Evolutionary conservation across 768 basidiomycete genomes (phyloP), one percentile per base, ranked within the genome.

Genomic region (Rhodotorula toruloides): DNA sequence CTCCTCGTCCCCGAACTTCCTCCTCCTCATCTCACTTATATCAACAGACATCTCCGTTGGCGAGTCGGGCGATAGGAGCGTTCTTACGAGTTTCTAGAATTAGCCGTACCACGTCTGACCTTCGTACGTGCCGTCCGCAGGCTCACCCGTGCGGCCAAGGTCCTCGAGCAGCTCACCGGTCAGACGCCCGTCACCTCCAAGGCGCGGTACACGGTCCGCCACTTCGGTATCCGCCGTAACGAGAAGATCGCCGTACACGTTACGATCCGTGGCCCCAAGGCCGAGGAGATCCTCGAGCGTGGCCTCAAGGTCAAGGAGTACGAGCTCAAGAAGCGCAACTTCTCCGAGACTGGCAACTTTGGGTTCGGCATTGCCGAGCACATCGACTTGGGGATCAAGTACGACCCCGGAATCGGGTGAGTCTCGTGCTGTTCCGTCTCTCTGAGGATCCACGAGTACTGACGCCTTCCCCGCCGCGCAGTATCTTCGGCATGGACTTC

Each of bases 231-330:
- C 84, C 89, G 96, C 79, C 90, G 96, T 82, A 99, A 99, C 84
- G 94, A 99, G 82, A 99, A 99, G 85, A 99, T 98, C 78, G 94
- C 94, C 54, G 90, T 90, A 72, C 76, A 77, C 73, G 76, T 77
- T 53, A 99, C 94, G 78, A 96, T 99, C 82, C 90, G 94, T 75
- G 94, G 94, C 36, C 94, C 94, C 74, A 99, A 99, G 82, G 94
- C 94, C 43, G 94, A 98, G 85, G 94, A 99, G 80, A 97, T 98
- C 78, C 83, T 99, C 75, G 94, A 99, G 83, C 90, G 94, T 75
- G 94, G 92, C 52, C 84, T 99, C 79, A 99, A 98, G 81, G 96
- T 98, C 77, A 99, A 99, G 85, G 96, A 99, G 82, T 98, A 99
- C 84, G 96, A 99, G 82, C 82, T 99, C 80, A 85, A 86, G 77